Conservation (phyloP, 352 stramenopile species). For the Phytophthora quininea region DNA sequence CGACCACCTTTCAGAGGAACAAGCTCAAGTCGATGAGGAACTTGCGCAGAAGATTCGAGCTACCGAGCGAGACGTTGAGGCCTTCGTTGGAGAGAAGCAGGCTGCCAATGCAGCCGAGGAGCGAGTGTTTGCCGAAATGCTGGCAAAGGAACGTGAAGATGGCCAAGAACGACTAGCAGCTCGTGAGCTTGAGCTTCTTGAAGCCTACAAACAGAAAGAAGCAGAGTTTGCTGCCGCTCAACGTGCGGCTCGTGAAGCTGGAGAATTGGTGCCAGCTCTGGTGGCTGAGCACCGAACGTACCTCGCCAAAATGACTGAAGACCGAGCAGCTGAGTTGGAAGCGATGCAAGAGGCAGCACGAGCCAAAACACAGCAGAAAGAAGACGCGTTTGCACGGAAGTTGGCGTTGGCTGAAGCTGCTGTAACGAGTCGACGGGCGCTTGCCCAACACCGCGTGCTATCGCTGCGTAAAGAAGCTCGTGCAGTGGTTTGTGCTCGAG, state of each 20-base stretch:
- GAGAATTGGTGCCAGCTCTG: constrained; percentile 62
- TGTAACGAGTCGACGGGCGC: constrained; percentile 70
- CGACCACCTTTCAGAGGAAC: constrained; percentile 56
- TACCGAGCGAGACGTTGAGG: constrained; percentile 84
- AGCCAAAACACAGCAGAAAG: constrained; percentile 65
- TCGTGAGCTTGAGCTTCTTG: constrained; percentile 81
- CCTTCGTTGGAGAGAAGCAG: constrained; percentile 77
- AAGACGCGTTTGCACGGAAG: constrained; percentile 81
- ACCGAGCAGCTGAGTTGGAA: constrained; percentile 65
- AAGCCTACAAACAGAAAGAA: constrained; percentile 73
- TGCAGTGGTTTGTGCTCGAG: constrained; percentile 65
- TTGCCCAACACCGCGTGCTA: constrained; percentile 77
- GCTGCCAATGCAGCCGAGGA: constrained; percentile 59
- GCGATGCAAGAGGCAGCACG: constrained; percentile 45
- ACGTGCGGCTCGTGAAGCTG: constrained; percentile 63
- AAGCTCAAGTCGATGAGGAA: constrained; percentile 77
- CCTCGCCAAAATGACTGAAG: constrained; percentile 81
- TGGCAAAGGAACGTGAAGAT: constrained; percentile 63
- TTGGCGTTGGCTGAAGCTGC: constrained; percentile 71
- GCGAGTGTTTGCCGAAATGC: constrained; percentile 66
- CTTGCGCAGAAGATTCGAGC: constrained; percentile 76
- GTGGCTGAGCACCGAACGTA: constrained; percentile 86
- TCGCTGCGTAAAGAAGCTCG: constrained; percentile 81
- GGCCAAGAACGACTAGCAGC: constrained; percentile 52
- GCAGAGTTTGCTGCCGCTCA: constrained; percentile 76